Evolutionary conservation across 768 basidiomycete genomes (phyloP).

Genomic region (Boletus rubropictus): DNA sequence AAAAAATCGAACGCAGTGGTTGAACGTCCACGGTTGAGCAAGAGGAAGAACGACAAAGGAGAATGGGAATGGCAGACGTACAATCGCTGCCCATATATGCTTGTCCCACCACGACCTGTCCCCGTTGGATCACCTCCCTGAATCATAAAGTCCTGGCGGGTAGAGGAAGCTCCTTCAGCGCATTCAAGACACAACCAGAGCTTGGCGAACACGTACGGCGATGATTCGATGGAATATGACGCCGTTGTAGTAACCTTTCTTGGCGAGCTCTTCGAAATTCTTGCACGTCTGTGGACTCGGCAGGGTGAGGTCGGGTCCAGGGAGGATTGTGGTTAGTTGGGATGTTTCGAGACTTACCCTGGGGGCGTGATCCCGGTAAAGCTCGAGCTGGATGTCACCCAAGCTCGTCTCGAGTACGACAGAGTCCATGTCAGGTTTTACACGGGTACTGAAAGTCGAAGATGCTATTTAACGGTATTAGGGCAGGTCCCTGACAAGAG

Average conservation of each 20-base stretch:
- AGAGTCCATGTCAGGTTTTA: conserved; percentile 34
- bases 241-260: conserved; percentile 88
- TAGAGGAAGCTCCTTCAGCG: background rate
- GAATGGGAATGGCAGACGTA: conserved; percentile 30
- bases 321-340: background rate
- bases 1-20: background rate
- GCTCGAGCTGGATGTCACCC: conserved; percentile 83
- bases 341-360: conserved; percentile 33
- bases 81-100: conserved; percentile 88
- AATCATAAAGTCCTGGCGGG: conserved; percentile 88
- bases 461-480: too few species aligned
- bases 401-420: conserved; percentile 78
- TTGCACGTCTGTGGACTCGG: conserved; percentile 68
- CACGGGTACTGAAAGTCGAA: background rate
- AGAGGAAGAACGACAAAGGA: background rate
- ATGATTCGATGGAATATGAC: conserved; percentile 91
- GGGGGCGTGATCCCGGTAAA: conserved; percentile 92
- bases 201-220: conserved; percentile 40
- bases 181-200: background rate
- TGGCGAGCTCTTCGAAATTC: conserved; percentile 91
- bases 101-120: conserved; percentile 87
- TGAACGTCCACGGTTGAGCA: background rate
- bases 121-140: conserved; percentile 96
- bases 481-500: background rate
- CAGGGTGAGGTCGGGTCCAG: conserved; percentile 1